phyloP scores from a whole-genome alignment of 179 eudicot genomes.

The Beta corolliflora region DNA sequence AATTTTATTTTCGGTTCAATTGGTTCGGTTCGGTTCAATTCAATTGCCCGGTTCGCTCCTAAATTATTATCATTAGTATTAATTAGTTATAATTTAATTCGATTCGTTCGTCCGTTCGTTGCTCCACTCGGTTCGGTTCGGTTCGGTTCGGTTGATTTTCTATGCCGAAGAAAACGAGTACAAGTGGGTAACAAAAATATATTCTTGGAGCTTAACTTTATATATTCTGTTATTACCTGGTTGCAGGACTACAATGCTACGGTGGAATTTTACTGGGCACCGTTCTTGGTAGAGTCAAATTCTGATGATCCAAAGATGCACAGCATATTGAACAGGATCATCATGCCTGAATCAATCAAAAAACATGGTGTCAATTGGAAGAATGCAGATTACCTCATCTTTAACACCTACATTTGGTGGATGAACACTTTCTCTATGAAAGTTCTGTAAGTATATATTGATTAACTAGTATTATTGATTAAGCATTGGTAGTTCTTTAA shows the following conservation, averaged over 20 bases:
- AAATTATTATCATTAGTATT: no score
- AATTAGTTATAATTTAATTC: no score
- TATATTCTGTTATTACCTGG: neutral
- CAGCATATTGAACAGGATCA: constrained; percentile 81
- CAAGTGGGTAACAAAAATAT: neutral
- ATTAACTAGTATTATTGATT: neutral
- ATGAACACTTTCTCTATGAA: constrained; percentile 87
- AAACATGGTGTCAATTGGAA: constrained; percentile 83
- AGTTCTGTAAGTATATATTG: constrained; percentile 70
- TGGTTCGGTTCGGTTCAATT: no score
- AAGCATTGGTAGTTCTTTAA: neutral
- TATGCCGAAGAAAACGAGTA: no score
- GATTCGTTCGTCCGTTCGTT: no score
- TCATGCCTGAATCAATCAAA: constrained; percentile 74
- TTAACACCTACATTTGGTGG: constrained; percentile 99
- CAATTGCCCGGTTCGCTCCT: no score
- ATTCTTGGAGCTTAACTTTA: no score
- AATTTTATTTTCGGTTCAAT: no score
- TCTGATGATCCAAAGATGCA: constrained; percentile 92
- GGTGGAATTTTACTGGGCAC: constrained; percentile 96
- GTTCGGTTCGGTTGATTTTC: no score
- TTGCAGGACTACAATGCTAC: constrained; percentile 87
- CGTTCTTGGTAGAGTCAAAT: constrained; percentile 89
- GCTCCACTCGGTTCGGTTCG: no score
- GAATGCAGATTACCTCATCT: constrained; percentile 70